phyloP scores from a whole-genome alignment of 192 early-diverging fungal species.

The Coemansia sp. region DNA sequence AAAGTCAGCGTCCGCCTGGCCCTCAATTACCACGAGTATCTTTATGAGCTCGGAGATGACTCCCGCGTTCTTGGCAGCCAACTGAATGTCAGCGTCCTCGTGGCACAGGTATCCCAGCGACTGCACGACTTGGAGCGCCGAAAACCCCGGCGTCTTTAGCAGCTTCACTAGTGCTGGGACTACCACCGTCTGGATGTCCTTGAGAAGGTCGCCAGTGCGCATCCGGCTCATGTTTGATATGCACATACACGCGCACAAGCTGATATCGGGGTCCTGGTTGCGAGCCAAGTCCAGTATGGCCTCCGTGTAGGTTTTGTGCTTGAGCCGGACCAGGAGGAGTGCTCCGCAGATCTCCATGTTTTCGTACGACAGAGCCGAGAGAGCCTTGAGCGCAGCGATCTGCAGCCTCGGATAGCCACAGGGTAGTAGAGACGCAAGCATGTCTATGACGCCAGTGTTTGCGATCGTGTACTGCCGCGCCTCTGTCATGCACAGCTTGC shows the following conservation, averaged over 20 bases:
- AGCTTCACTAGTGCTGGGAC: constrained; percentile 44
- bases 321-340: constrained; percentile 12
- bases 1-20: constrained; percentile 32
- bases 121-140: constrained; percentile 20
- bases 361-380: constrained; percentile 47
- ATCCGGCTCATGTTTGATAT: constrained; percentile 45
- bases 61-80: constrained; percentile 40
- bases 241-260: constrained; percentile 36
- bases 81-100: constrained; percentile 49
- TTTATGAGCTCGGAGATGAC: constrained; percentile 25
- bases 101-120: constrained; percentile 50
- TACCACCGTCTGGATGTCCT: constrained; percentile 25
- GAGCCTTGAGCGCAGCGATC: constrained; percentile 30
- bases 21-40: constrained; percentile 29
- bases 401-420: constrained; percentile 35
- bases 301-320: constrained; percentile 11
- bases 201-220: constrained; percentile 20
- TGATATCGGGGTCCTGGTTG: constrained; percentile 23
- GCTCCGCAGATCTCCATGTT: constrained; percentile 42
- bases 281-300: constrained; percentile 34
- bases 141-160: constrained; percentile 8
- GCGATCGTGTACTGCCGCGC: constrained; percentile 48
- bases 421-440: constrained; percentile 30
- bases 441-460: constrained; percentile 37
- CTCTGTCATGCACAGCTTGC: constrained; percentile 39